Evolutionary conservation across 2,329 filamentous ascomycete genomes (phyloP).

Genomic region (Alternaria conjuncta): DNA sequence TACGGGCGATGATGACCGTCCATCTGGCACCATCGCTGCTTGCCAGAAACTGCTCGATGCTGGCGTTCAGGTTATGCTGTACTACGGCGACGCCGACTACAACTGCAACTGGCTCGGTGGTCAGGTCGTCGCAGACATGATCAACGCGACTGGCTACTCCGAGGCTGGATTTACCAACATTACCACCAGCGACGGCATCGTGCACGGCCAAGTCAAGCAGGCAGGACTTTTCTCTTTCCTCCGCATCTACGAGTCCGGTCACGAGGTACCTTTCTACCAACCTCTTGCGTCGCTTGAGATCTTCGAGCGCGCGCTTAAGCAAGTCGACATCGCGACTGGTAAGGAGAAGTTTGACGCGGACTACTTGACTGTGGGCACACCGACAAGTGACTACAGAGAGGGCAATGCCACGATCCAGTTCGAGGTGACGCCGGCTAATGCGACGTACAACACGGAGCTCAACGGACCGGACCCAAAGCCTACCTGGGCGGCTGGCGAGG

Average conservation of each 20-base stretch:
- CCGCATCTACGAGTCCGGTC: slow-evolving; percentile 58
- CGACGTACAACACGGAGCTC: slow-evolving; percentile 58
- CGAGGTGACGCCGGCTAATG: slow-evolving; percentile 49
- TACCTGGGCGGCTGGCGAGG: slow-evolving; percentile 30
- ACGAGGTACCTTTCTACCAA: slow-evolving; percentile 63
- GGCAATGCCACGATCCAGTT: slow-evolving; percentile 56
- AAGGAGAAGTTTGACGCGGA: slow-evolving; percentile 24
- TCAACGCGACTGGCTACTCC: slow-evolving; percentile 52
- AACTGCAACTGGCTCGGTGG: slow-evolving; percentile 58
- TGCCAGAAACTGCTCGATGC: slow-evolving; percentile 48
- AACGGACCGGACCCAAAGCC: slow-evolving; percentile 51
- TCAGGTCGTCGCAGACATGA: slow-evolving; percentile 49
- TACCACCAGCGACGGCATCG: slow-evolving; percentile 52
- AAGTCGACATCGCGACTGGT: slow-evolving; percentile 61
- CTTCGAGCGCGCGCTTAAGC: slow-evolving; percentile 57
- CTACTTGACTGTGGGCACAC: slow-evolving; percentile 46
- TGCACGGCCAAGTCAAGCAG: slow-evolving; percentile 62
- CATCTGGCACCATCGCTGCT: slow-evolving; percentile 52
- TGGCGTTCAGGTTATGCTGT: slow-evolving; percentile 52
- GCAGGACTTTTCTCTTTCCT: slow-evolving; percentile 58
- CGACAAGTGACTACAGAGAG: slow-evolving; percentile 50
- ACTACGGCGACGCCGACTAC: slow-evolving; percentile 58
- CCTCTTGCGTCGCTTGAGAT: slow-evolving; percentile 57
- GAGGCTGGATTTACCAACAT: slow-evolving; percentile 58
- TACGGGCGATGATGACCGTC: slow-evolving; percentile 59